Evolutionary conservation across 805 yeast genomes (phyloP), one percentile per base, ranked within the genome.

Genomic region (Lipomyces mesembrius): DNA sequence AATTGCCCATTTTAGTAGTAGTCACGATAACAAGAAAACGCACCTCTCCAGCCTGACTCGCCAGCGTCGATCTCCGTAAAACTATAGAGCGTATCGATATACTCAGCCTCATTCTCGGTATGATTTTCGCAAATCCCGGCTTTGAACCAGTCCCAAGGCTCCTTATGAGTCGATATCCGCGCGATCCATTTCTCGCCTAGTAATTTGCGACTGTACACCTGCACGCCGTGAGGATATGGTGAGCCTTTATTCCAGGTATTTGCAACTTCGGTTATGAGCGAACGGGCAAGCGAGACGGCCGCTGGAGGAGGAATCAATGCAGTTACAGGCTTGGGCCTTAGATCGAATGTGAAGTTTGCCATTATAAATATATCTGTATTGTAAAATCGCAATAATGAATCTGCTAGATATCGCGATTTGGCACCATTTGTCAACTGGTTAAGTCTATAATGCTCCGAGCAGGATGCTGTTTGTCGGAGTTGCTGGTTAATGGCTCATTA

Each of bases 41-140:
- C n/a, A 67, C 71, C 69, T 46, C 59, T 57, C 71, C 71, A 68
- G n/a, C 67, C 70, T 11, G 60, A 56, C 9, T 60, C 63, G 11
- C 61, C 66, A 8, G 66, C 59, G 12, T 71, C 72, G 2, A 79
- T 66, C 49, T 60, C 63, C 51, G 72, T 61, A 59, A 63, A 77
- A 14, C 75, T 68, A 22, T 74, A 69, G 7, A 80, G 67, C 65
- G 77, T 70, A 8, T 73, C 74, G 52, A 79, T 80, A 65, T 80
- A 80, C 62, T 79, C 71, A 37, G 75, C 73, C 68, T 80, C 83
- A 60, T 80, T 73, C 57, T 73, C 75, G 9, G 82, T 79, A 65
- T 80, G 83, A 66, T 79, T 70, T 5, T 75, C 71, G n/a, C 74
- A 70, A 7, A 80, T 57, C 6, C 78, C 76, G 51, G 60, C 61